Evolutionary conservation across 2,329 filamentous ascomycete species (phyloP), one percentile per base, ranked within the genome.

Genomic region (Hypocreales sp.): DNA sequence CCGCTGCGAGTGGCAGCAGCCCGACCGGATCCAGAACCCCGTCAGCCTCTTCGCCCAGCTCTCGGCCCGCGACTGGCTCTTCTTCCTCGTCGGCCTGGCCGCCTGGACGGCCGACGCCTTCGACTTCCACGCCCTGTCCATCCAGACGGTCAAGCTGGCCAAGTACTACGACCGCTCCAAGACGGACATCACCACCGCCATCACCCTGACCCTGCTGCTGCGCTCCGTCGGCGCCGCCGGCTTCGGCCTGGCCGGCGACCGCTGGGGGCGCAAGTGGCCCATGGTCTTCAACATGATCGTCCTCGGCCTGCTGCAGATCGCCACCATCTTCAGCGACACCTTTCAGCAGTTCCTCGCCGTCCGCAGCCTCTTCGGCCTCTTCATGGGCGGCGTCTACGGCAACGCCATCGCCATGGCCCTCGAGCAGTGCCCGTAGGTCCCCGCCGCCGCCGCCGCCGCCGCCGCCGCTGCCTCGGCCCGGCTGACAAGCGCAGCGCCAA

Each of bases 41-140:
- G 56, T 87, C 51, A 69, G 61, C 20, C 60, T 87, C 17, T 58
- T 83, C 34, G 61, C 60, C 16, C 64, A 74, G 50, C 61, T 90
- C 11, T 65, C 61, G 4, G 56, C 58, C 15, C 67, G 61, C 33
- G 72, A 79, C 45, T 87, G 80, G 79, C 44, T 79, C 11, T 84
- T 80, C 56, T 74, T 87, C 54, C 36, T 79, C 22, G 75, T 83
- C 8, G 80, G 79, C 4, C 72, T 86, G 44, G 51, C 65, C 19
- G 74, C 79, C 11, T 87, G 81, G 81, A 79, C 71, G 2, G 79
- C 79, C 31, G 81, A 87, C 47, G 79, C 80, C 4, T 87, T 86
- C 47, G 80, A 84, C 50, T 87, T 86, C 46, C 79, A 84, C 51
- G 77, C 80, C 15, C 61, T 87, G 7, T 79, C 74, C 5, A 80